Evolutionary conservation across 2,329 filamentous ascomycete genomes (phyloP), one percentile per base, ranked within the genome.

Genomic region (Thelonectria discophora): DNA sequence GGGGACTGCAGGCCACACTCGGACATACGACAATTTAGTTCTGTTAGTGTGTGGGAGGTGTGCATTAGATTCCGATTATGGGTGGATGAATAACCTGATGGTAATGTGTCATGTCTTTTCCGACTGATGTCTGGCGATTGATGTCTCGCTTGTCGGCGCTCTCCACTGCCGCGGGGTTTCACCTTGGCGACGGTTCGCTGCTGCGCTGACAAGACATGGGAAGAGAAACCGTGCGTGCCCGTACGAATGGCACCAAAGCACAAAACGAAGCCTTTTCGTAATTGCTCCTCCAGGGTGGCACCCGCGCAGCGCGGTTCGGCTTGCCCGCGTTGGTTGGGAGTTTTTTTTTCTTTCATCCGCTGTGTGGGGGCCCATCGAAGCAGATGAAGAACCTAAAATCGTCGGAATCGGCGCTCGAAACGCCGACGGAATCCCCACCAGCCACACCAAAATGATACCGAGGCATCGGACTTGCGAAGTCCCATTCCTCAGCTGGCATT

Each of bases 241-340:
- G 27, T 30, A 9, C 6, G 21, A 3, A 3, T n/a, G n/a, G n/a
- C 21, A 6, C 6, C 21, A 3, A 6, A 6, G 21, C 21, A 24
- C 21, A 6, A 24, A 24, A 30, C 27, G 27, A 30, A 30, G 27
- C 27, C 27, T 8, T 30, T 30, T 30, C 27, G 27, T 30, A 30
- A 30, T 30, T 30, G 27, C 27, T 8, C 27, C 27, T 8, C 27
- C 27, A 30, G 6, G 27, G 9, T 30, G 27, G 27, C 27, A 30
- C 68, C 65, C 61, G 53, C 21, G 43, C 37, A 45, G 53, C 54
- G 65, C 60, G 32, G 60, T 66, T 71, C 68, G 68, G 68, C 65
- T 52, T 70, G 60, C 59, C 68, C 68, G 68, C 52, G 66, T 60
- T 62, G 8, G 27, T 30, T 30, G 27, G 27, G 27, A 30, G 50